Evolutionary conservation across 352 stramenopile species (phyloP).

Genomic region (Phytopythium ostracodes): DNA sequence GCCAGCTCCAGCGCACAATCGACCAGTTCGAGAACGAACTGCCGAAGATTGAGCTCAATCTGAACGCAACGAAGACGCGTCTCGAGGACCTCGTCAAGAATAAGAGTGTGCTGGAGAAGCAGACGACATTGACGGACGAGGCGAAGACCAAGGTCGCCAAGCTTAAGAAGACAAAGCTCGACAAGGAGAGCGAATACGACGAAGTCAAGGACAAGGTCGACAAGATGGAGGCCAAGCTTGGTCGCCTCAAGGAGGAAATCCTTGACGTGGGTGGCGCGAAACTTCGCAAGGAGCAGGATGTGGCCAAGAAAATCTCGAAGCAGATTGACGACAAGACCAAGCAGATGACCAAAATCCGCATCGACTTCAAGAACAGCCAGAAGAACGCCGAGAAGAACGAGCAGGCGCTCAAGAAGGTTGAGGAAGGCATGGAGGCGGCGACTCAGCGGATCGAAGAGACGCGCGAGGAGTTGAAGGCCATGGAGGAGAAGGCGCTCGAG

Average conservation of each 20-base stretch:
- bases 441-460: constrained; percentile 82
- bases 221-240: constrained; percentile 75
- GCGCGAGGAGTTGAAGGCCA: constrained; percentile 83
- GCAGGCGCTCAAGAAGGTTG: constrained; percentile 52
- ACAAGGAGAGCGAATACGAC: constrained; percentile 87
- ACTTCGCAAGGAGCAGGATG: constrained; percentile 93
- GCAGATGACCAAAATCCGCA: constrained; percentile 80
- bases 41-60: constrained; percentile 89
- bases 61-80: constrained; percentile 57
- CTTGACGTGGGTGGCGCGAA: constrained; percentile 93
- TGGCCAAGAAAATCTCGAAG: constrained; percentile 74
- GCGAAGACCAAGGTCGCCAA: constrained; percentile 86
- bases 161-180: constrained; percentile 79
- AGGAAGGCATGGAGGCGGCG: constrained; percentile 72
- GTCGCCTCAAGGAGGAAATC: constrained; percentile 93
- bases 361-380: constrained; percentile 80
- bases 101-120: constrained; percentile 71
- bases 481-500: constrained; percentile 91
- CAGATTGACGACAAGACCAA: constrained; percentile 89
- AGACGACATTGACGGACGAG: constrained; percentile 83
- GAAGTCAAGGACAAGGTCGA: constrained; percentile 61
- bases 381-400: constrained; percentile 78
- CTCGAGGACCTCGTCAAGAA: constrained; percentile 57
- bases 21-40: constrained; percentile 89
- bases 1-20: constrained; percentile 79